Base-by-base conservation (phyloP, 495 filamentous ascomycete genomes). In the Haplographium delicatum region DNA sequence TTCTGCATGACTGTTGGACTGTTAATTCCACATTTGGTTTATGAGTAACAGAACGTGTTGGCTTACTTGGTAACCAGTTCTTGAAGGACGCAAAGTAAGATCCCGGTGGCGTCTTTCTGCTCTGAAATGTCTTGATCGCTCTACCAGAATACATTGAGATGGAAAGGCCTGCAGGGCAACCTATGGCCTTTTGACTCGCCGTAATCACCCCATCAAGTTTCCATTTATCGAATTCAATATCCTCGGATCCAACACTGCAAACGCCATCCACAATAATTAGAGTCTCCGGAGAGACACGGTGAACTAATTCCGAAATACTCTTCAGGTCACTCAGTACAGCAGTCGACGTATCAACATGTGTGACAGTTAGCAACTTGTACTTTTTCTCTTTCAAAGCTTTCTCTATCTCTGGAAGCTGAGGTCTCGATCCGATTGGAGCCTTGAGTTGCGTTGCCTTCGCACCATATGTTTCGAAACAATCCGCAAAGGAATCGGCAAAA, bases 301-400 rank as follows among this genome's bases (percentile, higher is more conserved):
- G 86, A 43, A 96, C 86, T 15, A 95, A 67, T 64, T 86, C 85
- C 13, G 89, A 81, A 31, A 98, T 70, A 35, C 78, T 75, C 74
- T 94, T 84, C 57, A 98, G 76, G 54, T 98, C 93, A 60, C 82
- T 89, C 41, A 98, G 73, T 5, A 98, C 93, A 43, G 93, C 93
- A 31, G 93, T 98, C 5, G 89, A 95, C 19, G 93, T 98, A 61
- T 98, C 93, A 50, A 95, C 91, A 68, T 98, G 93, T 5, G 93
- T 98, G 51, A 97, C 83, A 35, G 93, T 96, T 61, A 98, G 71
- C 43, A 87, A 53, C 77, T 95, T 95, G 73, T 96, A 96, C 50
- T 81, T 74, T 72, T 91, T 95, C 74, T 86, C 78, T 63, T 84
- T 84, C 45, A 98, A 74, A 13, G 89, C 89, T 62, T 82, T 76